These are phyloP conservation scores for Tulasnella sp. DNA, from an alignment of 768 basidiomycete species.

Conservation along the genomic window DNA sequence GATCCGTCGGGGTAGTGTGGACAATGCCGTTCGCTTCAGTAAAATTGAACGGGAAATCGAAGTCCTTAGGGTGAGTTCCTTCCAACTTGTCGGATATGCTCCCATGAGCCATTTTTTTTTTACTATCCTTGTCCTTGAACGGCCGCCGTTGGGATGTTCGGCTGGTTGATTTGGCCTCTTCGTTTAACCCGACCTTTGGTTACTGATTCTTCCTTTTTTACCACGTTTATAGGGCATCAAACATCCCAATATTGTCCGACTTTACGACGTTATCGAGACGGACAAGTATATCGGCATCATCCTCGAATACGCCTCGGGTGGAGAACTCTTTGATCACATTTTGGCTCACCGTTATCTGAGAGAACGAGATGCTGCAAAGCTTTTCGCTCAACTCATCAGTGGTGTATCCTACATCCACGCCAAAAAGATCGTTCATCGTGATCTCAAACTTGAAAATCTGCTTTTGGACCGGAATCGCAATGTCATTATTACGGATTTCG, in stretches of 20 bases:
- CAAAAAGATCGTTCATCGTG: constrained; percentile 98
- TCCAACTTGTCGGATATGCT: background rate
- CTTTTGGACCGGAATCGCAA: constrained; percentile 94
- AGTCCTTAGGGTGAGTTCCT: constrained; percentile 66
- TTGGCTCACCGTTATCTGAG: constrained; percentile 92
- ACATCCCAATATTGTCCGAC: constrained; percentile 94
- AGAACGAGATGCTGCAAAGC: constrained; percentile 85
- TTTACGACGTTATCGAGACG: constrained; percentile 98
- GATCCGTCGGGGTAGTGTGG: constrained; percentile 84
- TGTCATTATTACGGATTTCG: constrained; percentile 99
- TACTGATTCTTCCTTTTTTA: background rate
- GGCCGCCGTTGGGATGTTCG: too few species aligned
- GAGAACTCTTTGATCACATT: constrained; percentile 98
- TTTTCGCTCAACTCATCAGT: constrained; percentile 95
- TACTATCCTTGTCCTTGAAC: too few species aligned
- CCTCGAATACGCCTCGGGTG: constrained; percentile 94
- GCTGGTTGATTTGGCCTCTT: background rate
- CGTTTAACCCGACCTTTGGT: background rate
- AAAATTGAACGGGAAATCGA: constrained; percentile 98
- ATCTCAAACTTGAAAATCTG: constrained; percentile 96
- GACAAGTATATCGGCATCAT: constrained; percentile 99
- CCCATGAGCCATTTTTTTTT: too few species aligned
- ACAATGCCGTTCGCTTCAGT: constrained; percentile 70
- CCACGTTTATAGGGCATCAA: constrained; percentile 55
- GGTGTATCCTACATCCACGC: constrained; percentile 98